These are phyloP conservation scores for Microcera coccophila DNA, from an alignment of 2,329 filamentous ascomycete species.

Conservation along the genomic window DNA sequence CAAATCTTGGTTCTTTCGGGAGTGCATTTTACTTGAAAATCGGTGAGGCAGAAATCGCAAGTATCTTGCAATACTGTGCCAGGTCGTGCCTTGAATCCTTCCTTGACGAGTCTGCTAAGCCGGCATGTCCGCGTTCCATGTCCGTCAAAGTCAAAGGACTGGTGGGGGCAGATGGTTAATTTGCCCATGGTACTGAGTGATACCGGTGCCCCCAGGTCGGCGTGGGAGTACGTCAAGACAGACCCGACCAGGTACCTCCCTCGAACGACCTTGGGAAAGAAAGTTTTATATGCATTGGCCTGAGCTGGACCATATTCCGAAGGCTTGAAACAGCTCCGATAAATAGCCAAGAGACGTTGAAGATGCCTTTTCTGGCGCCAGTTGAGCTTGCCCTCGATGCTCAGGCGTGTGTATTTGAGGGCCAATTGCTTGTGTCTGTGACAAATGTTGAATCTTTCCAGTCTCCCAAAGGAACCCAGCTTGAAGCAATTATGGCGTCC, in stretches of 20 bases:
- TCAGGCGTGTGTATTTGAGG: conserved; percentile 11
- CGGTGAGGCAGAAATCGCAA: conserved; percentile 7
- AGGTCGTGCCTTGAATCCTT: neutral
- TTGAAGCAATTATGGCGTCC: neutral
- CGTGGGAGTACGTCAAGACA: neutral
- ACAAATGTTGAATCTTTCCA: neutral
- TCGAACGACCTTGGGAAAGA: conserved; percentile 6
- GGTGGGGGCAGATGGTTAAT: neutral
- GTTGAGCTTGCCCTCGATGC: neutral
- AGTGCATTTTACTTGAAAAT: conserved; percentile 3
- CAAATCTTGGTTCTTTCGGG: neutral
- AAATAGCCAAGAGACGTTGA: conserved; percentile 1
- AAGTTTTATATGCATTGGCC: neutral
- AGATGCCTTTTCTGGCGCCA: neutral
- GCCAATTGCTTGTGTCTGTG: conserved; percentile 10
- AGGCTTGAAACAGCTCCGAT: neutral
- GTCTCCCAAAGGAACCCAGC: too few species aligned
- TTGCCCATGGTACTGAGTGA: neutral
- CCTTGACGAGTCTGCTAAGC: neutral
- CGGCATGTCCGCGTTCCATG: neutral
- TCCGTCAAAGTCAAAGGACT: neutral
- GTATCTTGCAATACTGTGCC: neutral
- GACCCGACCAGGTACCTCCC: conserved; percentile 8
- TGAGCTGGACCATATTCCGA: fast-evolving
- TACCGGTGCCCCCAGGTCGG: neutral